Evolutionary conservation across 2,329 filamentous ascomycete species (phyloP), one percentile per base, ranked within the genome.

Genomic region (Fusarium sp.): DNA sequence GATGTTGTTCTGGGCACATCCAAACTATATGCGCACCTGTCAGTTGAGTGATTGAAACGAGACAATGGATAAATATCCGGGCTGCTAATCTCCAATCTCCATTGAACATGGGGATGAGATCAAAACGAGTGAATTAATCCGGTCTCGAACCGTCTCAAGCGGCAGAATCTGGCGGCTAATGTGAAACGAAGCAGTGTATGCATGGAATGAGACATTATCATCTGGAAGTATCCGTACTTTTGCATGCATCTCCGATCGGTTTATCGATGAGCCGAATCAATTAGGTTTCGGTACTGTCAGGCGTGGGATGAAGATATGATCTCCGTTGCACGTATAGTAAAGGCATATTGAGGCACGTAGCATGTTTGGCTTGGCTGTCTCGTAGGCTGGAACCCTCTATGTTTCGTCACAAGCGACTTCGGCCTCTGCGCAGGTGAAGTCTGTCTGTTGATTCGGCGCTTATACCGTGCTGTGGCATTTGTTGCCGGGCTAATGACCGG

Each of bases 361-460:
- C 44, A 17, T 38, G 46, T 60, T 52, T 50, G 47, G 52, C 62
- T 62, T 61, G 56, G 32, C 19, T 36, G 42, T 42, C 48, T 24
- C 30, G 51, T 10, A 54, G 30, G 17, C 42, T 53, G 30, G 28
- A 40, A 39, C 21, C n/a, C 30, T 43, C 50, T 34, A 19, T 57
- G 53, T 62, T 63, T 63, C 56, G 50, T 62, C 63, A 54, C 67
- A 63, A 69, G 71, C 71, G 68, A 73, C 49, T 68, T 73, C 71
- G 71, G 71, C 68, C 62, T 50, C 60, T 60, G 26, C 26, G 26
- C 26, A 11, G 56, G 55, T 59, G 62, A 67, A 61, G 62, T 28
- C 61, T 70, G 67, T 36, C 30, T 45, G 36, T 51, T 50, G 51
- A 56, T 46, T 70, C 71, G 71, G 68, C 56, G 66, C 56, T 58